Conservation (phyloP, 2,329 filamentous ascomycete genomes). For the Cytospora leucostoma region DNA sequence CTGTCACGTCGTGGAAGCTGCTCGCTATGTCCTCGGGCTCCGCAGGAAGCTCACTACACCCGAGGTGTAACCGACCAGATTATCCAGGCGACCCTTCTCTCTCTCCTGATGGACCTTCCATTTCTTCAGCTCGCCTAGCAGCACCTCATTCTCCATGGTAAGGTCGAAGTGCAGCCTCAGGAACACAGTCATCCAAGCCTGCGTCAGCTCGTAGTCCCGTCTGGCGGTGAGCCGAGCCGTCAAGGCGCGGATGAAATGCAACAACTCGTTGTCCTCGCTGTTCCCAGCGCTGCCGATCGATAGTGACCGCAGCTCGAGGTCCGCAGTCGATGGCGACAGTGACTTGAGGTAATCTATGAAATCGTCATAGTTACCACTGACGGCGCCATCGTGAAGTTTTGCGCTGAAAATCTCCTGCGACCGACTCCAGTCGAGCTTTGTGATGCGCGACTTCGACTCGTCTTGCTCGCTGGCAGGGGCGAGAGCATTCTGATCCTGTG, state of each 20-base stretch:
- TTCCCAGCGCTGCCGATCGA: conserved; percentile 46
- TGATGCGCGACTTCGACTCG: conserved; percentile 62
- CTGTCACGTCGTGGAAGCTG: neutral
- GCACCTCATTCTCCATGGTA: conserved; percentile 50
- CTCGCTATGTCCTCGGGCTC: conserved; percentile 53
- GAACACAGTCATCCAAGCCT: conserved; percentile 98
- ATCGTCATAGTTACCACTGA: conserved; percentile 60
- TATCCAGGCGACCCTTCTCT: conserved; percentile 71
- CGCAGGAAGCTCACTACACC: conserved; percentile 84
- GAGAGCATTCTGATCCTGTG: conserved; percentile 36
- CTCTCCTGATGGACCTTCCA: conserved; percentile 74
- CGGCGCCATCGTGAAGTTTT: conserved; percentile 55
- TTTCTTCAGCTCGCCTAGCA: conserved; percentile 61
- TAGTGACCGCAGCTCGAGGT: conserved; percentile 87
- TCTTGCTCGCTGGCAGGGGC: conserved; percentile 43
- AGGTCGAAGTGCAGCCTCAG: conserved; percentile 72
- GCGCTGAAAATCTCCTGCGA: conserved; percentile 61
- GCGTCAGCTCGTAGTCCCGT: conserved; percentile 88
- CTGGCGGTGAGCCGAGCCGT: conserved; percentile 68
- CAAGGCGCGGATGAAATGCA: conserved; percentile 78
- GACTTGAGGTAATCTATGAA: conserved; percentile 80
- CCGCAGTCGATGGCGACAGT: conserved; percentile 80
- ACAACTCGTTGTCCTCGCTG: conserved; percentile 66
- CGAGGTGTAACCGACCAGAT: conserved; percentile 81
- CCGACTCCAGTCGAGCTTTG: conserved; percentile 62